phyloP scores from a whole-genome alignment of 495 filamentous ascomycete species.

The Tuber umbilicatum region DNA sequence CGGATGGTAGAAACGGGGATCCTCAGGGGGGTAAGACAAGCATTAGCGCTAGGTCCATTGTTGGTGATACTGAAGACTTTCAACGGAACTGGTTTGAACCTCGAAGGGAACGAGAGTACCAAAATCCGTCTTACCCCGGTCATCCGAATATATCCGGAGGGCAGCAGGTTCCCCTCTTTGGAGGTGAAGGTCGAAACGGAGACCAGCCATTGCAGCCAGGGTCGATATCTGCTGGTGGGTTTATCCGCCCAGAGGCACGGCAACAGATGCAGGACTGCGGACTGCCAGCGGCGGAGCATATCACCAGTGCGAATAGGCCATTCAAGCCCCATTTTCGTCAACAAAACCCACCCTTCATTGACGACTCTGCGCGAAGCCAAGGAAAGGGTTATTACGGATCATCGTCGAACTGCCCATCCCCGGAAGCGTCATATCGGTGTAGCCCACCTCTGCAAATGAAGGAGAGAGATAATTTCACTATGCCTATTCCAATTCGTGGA shows the following conservation, averaged over 20 bases:
- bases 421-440: slow-evolving; percentile 13
- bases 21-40: background rate
- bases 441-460: slow-evolving; percentile 6
- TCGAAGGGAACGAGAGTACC: background rate
- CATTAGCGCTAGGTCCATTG: background rate
- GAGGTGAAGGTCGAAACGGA: background rate
- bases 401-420: slow-evolving; percentile 10
- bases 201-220: background rate
- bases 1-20: background rate
- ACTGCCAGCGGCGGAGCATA: background rate
- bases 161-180: background rate
- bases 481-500: slow-evolving; percentile 8
- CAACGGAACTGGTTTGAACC: background rate
- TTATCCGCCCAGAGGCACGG: background rate
- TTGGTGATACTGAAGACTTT: background rate
- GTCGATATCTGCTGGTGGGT: background rate
- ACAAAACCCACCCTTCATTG: background rate
- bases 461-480: background rate
- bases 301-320: background rate
- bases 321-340: slow-evolving; percentile 1
- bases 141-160: background rate
- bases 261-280: background rate
- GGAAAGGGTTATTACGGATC: background rate
- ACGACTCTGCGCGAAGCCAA: background rate
- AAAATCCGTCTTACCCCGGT: background rate